These are phyloP conservation scores for Beta lomatogona DNA, from an alignment of 179 eudicot genomes.

Conservation along the genomic window DNA sequence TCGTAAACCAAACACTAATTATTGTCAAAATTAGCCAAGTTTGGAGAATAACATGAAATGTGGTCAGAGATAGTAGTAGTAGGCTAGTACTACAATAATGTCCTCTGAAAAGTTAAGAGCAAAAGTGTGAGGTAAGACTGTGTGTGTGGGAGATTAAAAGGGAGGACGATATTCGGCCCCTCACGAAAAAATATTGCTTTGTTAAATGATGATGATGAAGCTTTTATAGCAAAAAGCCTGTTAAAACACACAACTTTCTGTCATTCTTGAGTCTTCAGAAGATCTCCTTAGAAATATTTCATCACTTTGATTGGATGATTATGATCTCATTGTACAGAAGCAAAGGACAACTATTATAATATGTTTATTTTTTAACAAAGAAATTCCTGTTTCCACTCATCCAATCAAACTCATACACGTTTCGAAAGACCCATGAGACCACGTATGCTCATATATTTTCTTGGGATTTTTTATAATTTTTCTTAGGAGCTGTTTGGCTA, in stretches of 20 bases:
- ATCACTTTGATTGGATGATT: slow-evolving; percentile 25
- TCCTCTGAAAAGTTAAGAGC: background rate
- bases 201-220: background rate
- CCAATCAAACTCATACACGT: slow-evolving; percentile 13
- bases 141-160: slow-evolving; percentile 12
- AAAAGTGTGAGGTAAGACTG: slow-evolving; percentile 7
- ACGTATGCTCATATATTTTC: slow-evolving; percentile 2
- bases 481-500: background rate
- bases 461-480: background rate
- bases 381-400: background rate
- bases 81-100: background rate
- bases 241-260: slow-evolving; percentile 19
- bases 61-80: no score
- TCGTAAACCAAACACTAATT: no score
- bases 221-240: slow-evolving; percentile 28
- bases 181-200: slow-evolving; percentile 1
- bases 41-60: no score
- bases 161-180: slow-evolving; percentile 13
- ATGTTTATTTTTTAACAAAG: background rate
- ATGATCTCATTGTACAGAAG: slow-evolving; percentile 23
- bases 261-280: slow-evolving; percentile 24
- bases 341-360: slow-evolving; percentile 1
- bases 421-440: background rate
- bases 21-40: no score
- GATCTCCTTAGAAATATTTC: slow-evolving; percentile 14